Evolutionary conservation across 164 flowering plant genomes (phyloP).

Genomic region (Vitis vinifera): ASM3070453v1 NC_081820.1:8719001-8719500

Average conservation of each 20-base stretch:
- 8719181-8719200: slow-evolving; percentile 95
- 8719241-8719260: slow-evolving; percentile 57
- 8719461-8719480: too few species aligned
- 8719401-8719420: too few species aligned
- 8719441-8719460: too few species aligned
- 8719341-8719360: too few species aligned
- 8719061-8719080: neutral
- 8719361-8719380: too few species aligned
- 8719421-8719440: too few species aligned
- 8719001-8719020: slow-evolving; percentile 64
- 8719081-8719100: neutral
- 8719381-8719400: too few species aligned
- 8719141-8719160: neutral
- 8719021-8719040: slow-evolving; percentile 97
- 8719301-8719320: too few species aligned
- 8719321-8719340: too few species aligned
- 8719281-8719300: neutral
- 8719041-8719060: slow-evolving; percentile 57
- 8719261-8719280: neutral
- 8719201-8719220: slow-evolving; percentile 89
- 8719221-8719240: slow-evolving; percentile 97
- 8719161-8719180: slow-evolving; percentile 98
- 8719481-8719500: too few species aligned
- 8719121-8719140: neutral
- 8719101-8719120: neutral